Conservation (phyloP, 352 stramenopile genomes). For the Globisporangium radiosum region DNA sequence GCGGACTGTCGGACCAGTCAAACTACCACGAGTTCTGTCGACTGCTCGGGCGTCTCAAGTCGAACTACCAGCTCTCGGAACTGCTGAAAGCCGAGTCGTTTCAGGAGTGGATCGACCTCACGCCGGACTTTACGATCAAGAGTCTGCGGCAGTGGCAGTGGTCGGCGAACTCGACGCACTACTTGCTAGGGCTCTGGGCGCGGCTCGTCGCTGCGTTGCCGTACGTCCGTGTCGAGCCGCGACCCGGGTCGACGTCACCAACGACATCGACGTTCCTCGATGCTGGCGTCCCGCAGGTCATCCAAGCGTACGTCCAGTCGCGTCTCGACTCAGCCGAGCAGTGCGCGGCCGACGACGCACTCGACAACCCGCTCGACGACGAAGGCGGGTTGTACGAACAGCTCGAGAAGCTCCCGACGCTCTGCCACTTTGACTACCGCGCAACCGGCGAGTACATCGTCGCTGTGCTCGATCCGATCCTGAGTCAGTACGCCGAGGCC, state of each 20-base stretch:
- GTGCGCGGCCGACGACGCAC: constrained; percentile 87
- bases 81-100: constrained; percentile 96
- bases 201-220: constrained; percentile 94
- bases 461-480: constrained; percentile 92
- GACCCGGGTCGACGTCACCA: constrained; percentile 46
- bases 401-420: constrained; percentile 94
- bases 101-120: constrained; percentile 96
- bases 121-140: constrained; percentile 95
- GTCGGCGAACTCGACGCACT: constrained; percentile 94
- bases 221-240: constrained; percentile 87
- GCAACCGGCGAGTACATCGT: constrained; percentile 91
- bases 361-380: constrained; percentile 96
- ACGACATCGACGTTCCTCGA: constrained; percentile 66
- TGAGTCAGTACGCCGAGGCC: constrained; percentile 91
- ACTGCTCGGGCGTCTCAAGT: constrained; percentile 95
- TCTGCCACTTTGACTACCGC: constrained; percentile 96
- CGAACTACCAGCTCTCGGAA: constrained; percentile 97
- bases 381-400: constrained; percentile 96
- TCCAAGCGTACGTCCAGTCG: constrained; percentile 95
- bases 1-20: constrained; percentile 96
- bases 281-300: constrained; percentile 76
- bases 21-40: constrained; percentile 99
- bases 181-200: constrained; percentile 95
- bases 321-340: constrained; percentile 94
- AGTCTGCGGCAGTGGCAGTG: constrained; percentile 96